These are phyloP conservation scores for Neoarthrinium moseri DNA, from an alignment of 2,329 filamentous ascomycete genomes.

Conservation along the genomic window DNA sequence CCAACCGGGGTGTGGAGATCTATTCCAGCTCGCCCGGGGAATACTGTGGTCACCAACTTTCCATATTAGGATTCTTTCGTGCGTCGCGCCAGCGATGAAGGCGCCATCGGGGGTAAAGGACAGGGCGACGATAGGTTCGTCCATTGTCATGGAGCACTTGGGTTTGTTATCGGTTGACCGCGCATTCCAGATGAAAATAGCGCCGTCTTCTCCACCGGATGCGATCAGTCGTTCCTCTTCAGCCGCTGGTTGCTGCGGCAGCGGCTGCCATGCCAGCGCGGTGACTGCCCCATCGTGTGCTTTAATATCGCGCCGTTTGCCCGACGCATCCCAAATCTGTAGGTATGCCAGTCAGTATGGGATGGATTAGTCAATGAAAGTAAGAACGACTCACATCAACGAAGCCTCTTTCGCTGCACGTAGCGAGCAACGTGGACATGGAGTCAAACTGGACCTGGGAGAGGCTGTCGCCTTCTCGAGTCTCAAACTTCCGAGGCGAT, in stretches of 20 bases:
- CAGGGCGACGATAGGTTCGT: constrained; percentile 54
- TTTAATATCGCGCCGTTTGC: constrained; percentile 53
- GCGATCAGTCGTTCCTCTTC: constrained; percentile 58
- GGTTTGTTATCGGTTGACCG: constrained; percentile 52
- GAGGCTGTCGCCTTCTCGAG: constrained; percentile 52
- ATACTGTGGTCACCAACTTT: constrained; percentile 59
- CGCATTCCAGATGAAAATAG: constrained; percentile 63
- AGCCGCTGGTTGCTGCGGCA: constrained; percentile 33
- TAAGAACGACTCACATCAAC: constrained; percentile 61
- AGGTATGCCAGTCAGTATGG: constrained; percentile 10
- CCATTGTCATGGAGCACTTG: constrained; percentile 61
- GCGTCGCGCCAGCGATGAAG: constrained; percentile 62
- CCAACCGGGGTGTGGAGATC: constrained; percentile 55
- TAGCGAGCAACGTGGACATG: constrained; percentile 53
- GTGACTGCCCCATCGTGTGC: constrained; percentile 60
- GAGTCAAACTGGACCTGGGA: constrained; percentile 56
- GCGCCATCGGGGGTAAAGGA: constrained; percentile 63
- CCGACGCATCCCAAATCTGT: constrained; percentile 55
- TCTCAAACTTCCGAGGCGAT: constrained; percentile 46
- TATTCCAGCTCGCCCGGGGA: constrained; percentile 60
- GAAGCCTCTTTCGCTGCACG: constrained; percentile 57
- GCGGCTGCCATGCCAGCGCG: constrained; percentile 60
- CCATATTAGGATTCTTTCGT: constrained; percentile 61
- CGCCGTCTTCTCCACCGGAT: constrained; percentile 61
- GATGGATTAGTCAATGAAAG: too few species aligned